These are phyloP conservation scores for Albophoma yamanashiensis DNA, from an alignment of 2,329 filamentous ascomycete genomes.

Conservation along the genomic window DNA sequence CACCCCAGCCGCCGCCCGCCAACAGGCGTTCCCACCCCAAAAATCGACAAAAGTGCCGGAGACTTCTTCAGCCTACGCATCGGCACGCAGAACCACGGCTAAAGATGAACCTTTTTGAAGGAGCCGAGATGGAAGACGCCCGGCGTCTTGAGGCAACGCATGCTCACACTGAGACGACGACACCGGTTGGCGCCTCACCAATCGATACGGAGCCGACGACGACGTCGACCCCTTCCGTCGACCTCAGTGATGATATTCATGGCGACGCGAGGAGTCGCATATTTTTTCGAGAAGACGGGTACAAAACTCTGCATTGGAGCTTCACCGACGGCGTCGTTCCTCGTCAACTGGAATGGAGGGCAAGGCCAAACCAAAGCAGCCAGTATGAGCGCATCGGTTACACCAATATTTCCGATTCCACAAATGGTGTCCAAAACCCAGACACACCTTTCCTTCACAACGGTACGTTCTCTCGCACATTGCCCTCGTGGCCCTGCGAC, in stretches of 20 bases:
- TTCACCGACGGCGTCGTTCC: neutral
- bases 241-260: neutral
- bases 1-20: neutral
- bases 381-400: neutral
- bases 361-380: neutral
- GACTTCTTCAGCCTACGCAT: neutral
- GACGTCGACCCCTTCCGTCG: neutral
- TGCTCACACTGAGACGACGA: neutral
- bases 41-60: neutral
- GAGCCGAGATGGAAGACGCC: neutral
- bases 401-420: too few species aligned
- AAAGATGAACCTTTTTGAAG: neutral
- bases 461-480: neutral
- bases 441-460: neutral
- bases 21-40: neutral
- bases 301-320: neutral
- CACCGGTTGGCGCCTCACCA: neutral
- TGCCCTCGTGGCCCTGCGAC: neutral
- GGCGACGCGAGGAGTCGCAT: neutral
- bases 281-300: neutral
- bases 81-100: neutral
- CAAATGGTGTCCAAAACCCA: accelerated
- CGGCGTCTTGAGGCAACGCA: neutral
- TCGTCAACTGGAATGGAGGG: neutral
- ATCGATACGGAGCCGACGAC: neutral